Percentiles rank a stretch among this genome's conserved stretches.
Conservation (phyloP, 371 early-diverging fungal species). For the Rhizomucor pusillus region DNA sequence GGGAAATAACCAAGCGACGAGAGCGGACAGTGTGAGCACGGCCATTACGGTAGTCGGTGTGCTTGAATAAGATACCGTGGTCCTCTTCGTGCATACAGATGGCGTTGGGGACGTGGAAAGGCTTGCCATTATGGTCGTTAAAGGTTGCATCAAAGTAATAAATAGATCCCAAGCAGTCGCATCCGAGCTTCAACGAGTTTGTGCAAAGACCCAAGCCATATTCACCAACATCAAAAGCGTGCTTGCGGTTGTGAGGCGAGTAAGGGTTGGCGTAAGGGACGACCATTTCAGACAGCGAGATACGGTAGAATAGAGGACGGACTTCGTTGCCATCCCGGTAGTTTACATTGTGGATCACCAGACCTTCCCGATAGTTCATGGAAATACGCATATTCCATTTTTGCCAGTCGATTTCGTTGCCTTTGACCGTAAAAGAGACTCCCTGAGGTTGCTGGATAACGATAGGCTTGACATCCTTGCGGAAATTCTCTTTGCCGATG, state of each 20-base stretch:
- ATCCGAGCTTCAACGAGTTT: conserved; percentile 48
- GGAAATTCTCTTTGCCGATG: conserved; percentile 41
- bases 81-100: conserved; percentile 58
- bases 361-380: conserved; percentile 57
- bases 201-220: conserved; percentile 52
- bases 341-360: conserved; percentile 51
- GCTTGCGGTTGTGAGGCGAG: conserved; percentile 41
- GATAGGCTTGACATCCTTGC: conserved; percentile 55
- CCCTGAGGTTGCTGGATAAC: conserved; percentile 53
- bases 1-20: conserved; percentile 50
- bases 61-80: conserved; percentile 51
- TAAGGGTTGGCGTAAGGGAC: conserved; percentile 56
- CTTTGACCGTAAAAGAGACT: conserved; percentile 49
- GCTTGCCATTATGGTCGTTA: conserved; percentile 48
- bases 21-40: conserved; percentile 50
- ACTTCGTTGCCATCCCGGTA: conserved; percentile 47
- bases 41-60: conserved; percentile 52
- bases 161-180: conserved; percentile 56
- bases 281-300: conserved; percentile 54
- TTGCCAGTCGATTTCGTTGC: conserved; percentile 55
- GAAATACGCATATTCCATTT: conserved; percentile 57
- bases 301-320: conserved; percentile 49
- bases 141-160: conserved; percentile 55
- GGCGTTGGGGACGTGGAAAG: conserved; percentile 49
- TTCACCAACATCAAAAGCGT: conserved; percentile 56